A percentile compares a stretch with the other conserved stretches of the same genome.
Conservation (phyloP, 495 filamentous ascomycete species). For the Rhizodiscina lignyota region DNA sequence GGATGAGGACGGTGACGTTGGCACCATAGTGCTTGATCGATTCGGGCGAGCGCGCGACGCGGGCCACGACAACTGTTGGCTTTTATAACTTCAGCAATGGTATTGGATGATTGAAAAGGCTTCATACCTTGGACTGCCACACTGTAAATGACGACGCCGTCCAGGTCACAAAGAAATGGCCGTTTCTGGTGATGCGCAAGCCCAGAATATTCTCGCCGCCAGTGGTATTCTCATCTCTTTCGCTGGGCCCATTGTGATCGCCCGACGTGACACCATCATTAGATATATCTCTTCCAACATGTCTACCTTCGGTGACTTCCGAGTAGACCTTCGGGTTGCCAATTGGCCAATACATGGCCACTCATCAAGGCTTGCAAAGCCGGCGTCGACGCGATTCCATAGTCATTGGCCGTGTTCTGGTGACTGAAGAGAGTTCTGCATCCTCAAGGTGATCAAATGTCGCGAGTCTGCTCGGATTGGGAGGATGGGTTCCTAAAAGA, state of each 20-base stretch:
- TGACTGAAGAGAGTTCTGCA: too few species aligned
- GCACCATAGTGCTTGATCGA: slow-evolving; percentile 73
- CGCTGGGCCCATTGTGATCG: not conserved
- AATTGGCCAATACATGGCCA: slow-evolving; percentile 97
- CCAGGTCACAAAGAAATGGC: slow-evolving; percentile 78
- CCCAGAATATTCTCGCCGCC: slow-evolving; percentile 35
- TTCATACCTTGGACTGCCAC: slow-evolving; percentile 83
- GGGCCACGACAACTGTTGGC: slow-evolving; percentile 79
- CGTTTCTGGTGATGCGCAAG: slow-evolving; percentile 62
- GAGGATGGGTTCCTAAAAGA: too few species aligned
- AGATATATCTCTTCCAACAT: not conserved
- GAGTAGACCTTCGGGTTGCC: slow-evolving; percentile 73
- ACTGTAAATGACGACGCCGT: slow-evolving; percentile 67
- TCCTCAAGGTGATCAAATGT: too few species aligned
- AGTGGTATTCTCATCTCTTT: not conserved
- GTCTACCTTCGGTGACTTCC: not conserved
- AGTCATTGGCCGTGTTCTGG: too few species aligned
- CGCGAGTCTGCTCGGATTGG: too few species aligned
- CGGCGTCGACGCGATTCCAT: too few species aligned
- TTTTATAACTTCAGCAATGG: slow-evolving; percentile 19
- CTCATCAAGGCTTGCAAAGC: too few species aligned
- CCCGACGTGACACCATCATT: not conserved
- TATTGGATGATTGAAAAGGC: not conserved
- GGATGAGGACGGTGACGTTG: slow-evolving; percentile 69
- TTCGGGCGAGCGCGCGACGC: slow-evolving; percentile 59